A percentile compares a stretch with the other conserved stretches of the same genome.
Evolutionary conservation across 139 green algal genomes (phyloP).

Genomic region (Desmodesmus armatus): DNA sequence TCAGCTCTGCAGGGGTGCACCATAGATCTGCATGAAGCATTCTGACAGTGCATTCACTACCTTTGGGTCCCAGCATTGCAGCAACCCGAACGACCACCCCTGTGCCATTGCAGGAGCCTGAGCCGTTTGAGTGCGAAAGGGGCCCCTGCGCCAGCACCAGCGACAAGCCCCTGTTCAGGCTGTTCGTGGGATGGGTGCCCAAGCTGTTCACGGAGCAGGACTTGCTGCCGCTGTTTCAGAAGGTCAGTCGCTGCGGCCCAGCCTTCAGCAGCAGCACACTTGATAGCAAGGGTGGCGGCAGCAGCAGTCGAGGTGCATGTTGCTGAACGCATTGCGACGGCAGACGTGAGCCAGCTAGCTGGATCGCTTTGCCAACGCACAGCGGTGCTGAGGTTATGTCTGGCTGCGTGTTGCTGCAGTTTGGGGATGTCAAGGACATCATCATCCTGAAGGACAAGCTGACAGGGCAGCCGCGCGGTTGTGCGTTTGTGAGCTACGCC

Average conservation of each 20-base stretch:
- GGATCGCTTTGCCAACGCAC: no score
- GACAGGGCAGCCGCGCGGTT: constrained; percentile 51
- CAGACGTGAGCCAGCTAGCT: not conserved
- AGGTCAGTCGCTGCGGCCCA: constrained; percentile 62
- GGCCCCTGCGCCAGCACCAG: not conserved
- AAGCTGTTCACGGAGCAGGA: constrained; percentile 50
- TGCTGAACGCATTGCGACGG: not conserved
- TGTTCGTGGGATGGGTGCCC: constrained; percentile 53
- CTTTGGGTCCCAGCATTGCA: no score
- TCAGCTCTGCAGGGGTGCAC: not conserved
- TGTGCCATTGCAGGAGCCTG: constrained; percentile 22
- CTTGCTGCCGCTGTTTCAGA: constrained; percentile 45
- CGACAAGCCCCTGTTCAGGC: constrained; percentile 34
- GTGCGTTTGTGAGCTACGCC: constrained; percentile 60
- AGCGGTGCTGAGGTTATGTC: no score
- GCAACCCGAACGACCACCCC: not conserved
- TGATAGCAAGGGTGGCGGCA: not conserved
- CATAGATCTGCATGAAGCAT: not conserved
- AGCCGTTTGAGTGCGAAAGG: constrained; percentile 12
- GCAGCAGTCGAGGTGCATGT: not conserved
- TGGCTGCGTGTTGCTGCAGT: no score
- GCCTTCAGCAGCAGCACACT: constrained; percentile 38
- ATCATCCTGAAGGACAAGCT: constrained; percentile 57
- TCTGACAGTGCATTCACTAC: not conserved
- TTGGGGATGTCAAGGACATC: constrained; percentile 47